Evolutionary conservation across 768 basidiomycete species (phyloP).

Genomic region (Scleroderma citrinum): DNA sequence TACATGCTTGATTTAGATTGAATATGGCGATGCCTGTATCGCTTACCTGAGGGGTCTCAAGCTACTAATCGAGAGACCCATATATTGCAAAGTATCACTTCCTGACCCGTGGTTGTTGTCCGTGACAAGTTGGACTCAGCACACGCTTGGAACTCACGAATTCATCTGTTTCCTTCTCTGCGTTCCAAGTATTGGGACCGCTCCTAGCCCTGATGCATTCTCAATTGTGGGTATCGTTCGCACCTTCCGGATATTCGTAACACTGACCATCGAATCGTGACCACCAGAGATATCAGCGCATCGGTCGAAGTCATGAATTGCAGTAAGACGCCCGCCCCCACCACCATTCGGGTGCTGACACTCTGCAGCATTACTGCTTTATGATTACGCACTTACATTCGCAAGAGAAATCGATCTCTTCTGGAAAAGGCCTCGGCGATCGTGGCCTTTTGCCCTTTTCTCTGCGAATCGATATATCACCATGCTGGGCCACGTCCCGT

Average conservation of each 20-base stretch:
- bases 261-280: neutral
- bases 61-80: too few relatives aligned
- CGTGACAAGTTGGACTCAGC: too few relatives aligned
- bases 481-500: slow-evolving; percentile 34
- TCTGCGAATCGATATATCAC: slow-evolving; percentile 36
- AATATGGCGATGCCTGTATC: too few relatives aligned
- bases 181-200: too few relatives aligned
- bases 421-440: slow-evolving; percentile 31
- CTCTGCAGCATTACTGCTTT: slow-evolving; percentile 25
- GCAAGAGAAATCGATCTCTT: slow-evolving; percentile 35
- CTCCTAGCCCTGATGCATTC: neutral
- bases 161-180: too few relatives aligned
- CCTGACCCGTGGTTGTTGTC: too few relatives aligned
- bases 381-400: slow-evolving; percentile 43
- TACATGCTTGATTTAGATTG: too few relatives aligned
- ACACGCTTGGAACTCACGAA: too few relatives aligned
- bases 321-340: neutral
- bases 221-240: neutral
- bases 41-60: too few relatives aligned
- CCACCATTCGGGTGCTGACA: neutral
- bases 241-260: neutral
- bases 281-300: neutral
- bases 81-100: too few relatives aligned
- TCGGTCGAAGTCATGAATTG: neutral
- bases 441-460: slow-evolving; percentile 34